These are phyloP conservation scores for Ganoderma lingzhi DNA, from an alignment of 1,284 basidiomycete genomes.

Conservation along the genomic window DNA sequence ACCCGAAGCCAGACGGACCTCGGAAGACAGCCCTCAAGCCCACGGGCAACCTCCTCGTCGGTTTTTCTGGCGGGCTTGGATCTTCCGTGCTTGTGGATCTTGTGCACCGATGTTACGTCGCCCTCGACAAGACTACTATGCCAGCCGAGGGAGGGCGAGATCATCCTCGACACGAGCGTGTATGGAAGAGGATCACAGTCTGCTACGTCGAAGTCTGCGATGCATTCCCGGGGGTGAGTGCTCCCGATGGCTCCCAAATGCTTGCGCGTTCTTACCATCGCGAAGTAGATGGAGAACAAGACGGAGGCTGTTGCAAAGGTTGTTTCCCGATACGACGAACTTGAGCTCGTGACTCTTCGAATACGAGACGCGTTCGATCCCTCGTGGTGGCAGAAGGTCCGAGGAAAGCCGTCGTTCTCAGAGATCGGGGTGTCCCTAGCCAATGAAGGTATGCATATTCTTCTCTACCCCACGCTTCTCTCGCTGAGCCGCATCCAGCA, in stretches of 20 bases:
- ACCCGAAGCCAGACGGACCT: conserved; percentile 56
- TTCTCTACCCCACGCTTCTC: not conserved
- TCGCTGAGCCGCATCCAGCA: conserved; percentile 35
- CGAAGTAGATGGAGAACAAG: conserved; percentile 59
- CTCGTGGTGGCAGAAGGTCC: conserved; percentile 67
- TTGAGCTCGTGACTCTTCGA: conserved; percentile 67
- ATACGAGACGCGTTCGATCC: conserved; percentile 78
- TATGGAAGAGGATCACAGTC: conserved; percentile 69
- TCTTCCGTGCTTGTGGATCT: conserved; percentile 79
- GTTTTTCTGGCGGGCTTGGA: conserved; percentile 77
- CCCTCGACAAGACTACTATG: conserved; percentile 39
- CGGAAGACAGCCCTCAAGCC: conserved; percentile 66
- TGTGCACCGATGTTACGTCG: conserved; percentile 68
- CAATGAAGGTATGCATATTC: conserved; percentile 56
- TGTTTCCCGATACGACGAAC: conserved; percentile 56
- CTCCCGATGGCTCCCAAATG: not conserved
- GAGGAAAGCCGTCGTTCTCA: conserved; percentile 39
- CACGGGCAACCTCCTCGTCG: conserved; percentile 70
- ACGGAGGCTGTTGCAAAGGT: conserved; percentile 56
- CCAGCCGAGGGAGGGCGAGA: conserved; percentile 62
- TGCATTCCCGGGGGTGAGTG: conserved; percentile 67
- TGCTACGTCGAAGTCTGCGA: conserved; percentile 76
- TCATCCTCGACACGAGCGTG: conserved; percentile 68
- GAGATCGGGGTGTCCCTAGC: conserved; percentile 53
- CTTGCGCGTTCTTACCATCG: conserved; percentile 16